Evolutionary conservation across 805 yeast genomes (phyloP).

Genomic region (Candida sonorensis): DNA sequence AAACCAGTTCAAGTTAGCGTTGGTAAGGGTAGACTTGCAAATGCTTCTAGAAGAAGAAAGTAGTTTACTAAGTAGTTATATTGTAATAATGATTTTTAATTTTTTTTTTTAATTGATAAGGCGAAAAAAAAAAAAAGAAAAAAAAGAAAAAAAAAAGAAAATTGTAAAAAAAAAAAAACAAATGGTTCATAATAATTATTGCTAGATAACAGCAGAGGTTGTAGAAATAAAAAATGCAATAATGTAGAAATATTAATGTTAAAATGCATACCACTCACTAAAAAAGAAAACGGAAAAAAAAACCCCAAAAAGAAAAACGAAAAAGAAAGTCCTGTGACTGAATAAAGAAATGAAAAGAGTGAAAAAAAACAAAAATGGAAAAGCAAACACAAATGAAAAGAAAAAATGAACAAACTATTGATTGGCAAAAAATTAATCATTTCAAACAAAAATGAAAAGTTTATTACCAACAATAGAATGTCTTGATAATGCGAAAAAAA

Average conservation of each 20-base stretch:
- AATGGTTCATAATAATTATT: too few species aligned
- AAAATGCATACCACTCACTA: too few species aligned
- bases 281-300: too few species aligned
- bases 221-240: too few species aligned
- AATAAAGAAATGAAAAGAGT: too few species aligned
- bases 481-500: constrained; percentile 11
- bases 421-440: background rate
- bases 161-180: too few species aligned
- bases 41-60: constrained; percentile 43
- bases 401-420: too few species aligned
- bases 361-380: background rate
- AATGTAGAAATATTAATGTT: too few species aligned
- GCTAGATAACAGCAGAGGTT: too few species aligned
- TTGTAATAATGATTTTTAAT: too few species aligned
- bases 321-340: background rate
- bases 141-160: background rate
- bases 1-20: constrained; percentile 62
- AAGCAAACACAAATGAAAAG: too few species aligned
- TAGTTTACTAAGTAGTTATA: background rate
- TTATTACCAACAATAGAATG: constrained; percentile 11
- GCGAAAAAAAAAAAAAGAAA: background rate
- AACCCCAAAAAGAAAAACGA: background rate
- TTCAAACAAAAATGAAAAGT: constrained; percentile 24
- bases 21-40: constrained; percentile 81
- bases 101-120: background rate